phyloP scores from a whole-genome alignment of 2,329 filamentous ascomycete genomes.

The Coccinonectria pachysandricola region DNA sequence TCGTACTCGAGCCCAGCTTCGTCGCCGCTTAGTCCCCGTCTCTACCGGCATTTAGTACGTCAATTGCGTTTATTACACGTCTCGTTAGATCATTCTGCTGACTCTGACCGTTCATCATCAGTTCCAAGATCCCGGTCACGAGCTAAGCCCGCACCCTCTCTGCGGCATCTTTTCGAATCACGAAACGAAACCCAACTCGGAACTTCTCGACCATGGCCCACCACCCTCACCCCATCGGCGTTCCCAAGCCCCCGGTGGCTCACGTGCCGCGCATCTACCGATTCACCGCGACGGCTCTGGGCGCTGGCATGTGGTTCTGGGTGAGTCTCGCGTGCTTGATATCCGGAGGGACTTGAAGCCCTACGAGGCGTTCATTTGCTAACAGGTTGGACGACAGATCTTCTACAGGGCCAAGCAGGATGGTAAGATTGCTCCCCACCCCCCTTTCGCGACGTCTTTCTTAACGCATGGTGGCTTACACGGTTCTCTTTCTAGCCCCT shows the following conservation, averaged over 20 bases:
- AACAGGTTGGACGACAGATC: slow-evolving; percentile 42
- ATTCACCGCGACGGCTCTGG: slow-evolving; percentile 74
- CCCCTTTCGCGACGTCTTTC: background rate
- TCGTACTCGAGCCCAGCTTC: slow-evolving; percentile 2
- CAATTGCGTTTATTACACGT: slow-evolving; percentile 3
- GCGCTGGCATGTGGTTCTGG: slow-evolving; percentile 99
- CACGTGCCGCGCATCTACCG: slow-evolving; percentile 59
- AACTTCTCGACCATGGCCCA: slow-evolving; percentile 11
- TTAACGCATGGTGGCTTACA: slow-evolving; percentile 5
- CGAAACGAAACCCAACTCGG: no score
- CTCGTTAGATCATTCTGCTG: background rate
- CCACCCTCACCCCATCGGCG: slow-evolving; percentile 21
- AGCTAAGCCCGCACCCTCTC: slow-evolving; percentile 5
- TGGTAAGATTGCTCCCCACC: slow-evolving; percentile 37
- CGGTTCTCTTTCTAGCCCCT: slow-evolving; percentile 37
- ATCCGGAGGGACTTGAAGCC: no score
- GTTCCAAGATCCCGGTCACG: slow-evolving; percentile 4
- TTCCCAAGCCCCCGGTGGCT: slow-evolving; percentile 33
- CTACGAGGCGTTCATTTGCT: slow-evolving; percentile 6
- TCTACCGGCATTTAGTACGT: slow-evolving; percentile 15
- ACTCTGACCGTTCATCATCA: slow-evolving; percentile 1
- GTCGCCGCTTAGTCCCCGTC: slow-evolving; percentile 8
- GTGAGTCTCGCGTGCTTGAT: slow-evolving; percentile 47
- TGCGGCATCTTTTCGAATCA: slow-evolving; percentile 1
- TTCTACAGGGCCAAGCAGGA: slow-evolving; percentile 97